Conservation (phyloP, 352 stramenopile genomes). For the Phytophthora melonis region DNA sequence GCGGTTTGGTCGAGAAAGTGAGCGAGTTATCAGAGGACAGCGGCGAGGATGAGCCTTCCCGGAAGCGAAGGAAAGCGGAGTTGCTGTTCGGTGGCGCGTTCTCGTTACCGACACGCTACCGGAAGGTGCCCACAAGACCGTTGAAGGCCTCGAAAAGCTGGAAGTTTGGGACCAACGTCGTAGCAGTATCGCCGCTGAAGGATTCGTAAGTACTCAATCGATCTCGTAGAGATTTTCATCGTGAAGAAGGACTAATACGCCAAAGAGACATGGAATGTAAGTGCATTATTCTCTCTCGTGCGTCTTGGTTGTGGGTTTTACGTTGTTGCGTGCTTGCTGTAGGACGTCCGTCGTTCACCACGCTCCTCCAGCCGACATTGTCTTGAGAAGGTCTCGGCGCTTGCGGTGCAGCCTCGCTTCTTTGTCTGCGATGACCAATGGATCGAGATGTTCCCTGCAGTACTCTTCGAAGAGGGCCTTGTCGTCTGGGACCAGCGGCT, state of each 20-base stretch:
- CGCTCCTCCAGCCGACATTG: conserved; percentile 35
- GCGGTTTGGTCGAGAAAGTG: conserved; percentile 63
- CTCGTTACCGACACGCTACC: conserved; percentile 53
- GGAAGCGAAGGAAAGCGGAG: conserved; percentile 41
- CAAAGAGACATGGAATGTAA: conserved; percentile 42
- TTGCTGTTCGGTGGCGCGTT: conserved; percentile 30
- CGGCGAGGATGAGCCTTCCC: conserved; percentile 20
- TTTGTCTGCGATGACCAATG: conserved; percentile 32
- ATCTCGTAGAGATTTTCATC: conserved; percentile 7
- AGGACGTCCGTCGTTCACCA: conserved; percentile 10
- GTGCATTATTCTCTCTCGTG: conserved; percentile 37
- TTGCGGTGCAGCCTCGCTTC: conserved; percentile 50
- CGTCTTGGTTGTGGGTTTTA: conserved; percentile 4
- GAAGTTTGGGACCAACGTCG: conserved; percentile 54
- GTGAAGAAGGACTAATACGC: conserved; percentile 25
- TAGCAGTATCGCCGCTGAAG: conserved; percentile 42
- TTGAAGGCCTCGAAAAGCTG: conserved; percentile 82
- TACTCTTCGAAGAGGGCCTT: conserved; percentile 37
- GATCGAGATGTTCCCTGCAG: conserved; percentile 30
- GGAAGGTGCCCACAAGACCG: conserved; percentile 71
- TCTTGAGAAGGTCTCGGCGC: conserved; percentile 59
- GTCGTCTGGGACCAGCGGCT: conserved; percentile 22
- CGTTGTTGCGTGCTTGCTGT: neutral
- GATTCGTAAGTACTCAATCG: conserved; percentile 27
- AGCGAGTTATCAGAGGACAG: conserved; percentile 28